phyloP scores from a whole-genome alignment of 345 rosid species.

The Eucalyptus brandiana region DNA sequence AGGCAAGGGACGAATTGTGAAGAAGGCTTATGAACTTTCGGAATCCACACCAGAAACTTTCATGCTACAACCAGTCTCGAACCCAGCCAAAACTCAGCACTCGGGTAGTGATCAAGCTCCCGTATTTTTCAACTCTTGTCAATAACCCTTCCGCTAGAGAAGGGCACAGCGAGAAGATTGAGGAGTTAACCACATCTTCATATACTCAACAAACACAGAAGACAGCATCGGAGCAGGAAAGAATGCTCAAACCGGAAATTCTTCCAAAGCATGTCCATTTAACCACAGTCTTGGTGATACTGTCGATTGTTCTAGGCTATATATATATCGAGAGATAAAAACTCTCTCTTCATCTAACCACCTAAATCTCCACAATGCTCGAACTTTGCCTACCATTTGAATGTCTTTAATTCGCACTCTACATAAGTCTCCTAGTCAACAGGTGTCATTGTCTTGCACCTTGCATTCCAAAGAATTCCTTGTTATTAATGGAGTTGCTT shows the following conservation, averaged over 20 bases:
- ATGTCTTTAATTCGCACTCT: not conserved
- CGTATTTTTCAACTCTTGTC: not conserved
- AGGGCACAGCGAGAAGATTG: not conserved
- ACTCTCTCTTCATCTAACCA: not conserved
- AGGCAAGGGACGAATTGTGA: conserved; percentile 88
- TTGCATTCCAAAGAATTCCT: not conserved
- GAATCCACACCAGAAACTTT: conserved; percentile 64
- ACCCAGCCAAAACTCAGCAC: conserved; percentile 83
- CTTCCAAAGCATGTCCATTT: not conserved
- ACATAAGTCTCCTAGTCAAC: not conserved
- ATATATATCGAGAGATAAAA: not conserved
- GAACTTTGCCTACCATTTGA: rapidly evolving
- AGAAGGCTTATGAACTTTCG: conserved; percentile 70
- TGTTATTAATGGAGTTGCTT: not conserved
- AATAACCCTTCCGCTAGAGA: not conserved
- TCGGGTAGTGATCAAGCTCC: not conserved
- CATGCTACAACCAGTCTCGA: conserved; percentile 74
- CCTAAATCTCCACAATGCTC: not conserved
- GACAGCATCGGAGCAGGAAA: not conserved
- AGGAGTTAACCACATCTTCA: not conserved
- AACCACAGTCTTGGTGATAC: not conserved
- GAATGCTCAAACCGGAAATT: not conserved
- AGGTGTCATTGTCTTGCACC: not conserved
- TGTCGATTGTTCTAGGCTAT: not conserved
- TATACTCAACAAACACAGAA: not conserved